phyloP scores from a whole-genome alignment of 2,329 filamentous ascomycete genomes.

The Stachybotrys chartarum region DNA sequence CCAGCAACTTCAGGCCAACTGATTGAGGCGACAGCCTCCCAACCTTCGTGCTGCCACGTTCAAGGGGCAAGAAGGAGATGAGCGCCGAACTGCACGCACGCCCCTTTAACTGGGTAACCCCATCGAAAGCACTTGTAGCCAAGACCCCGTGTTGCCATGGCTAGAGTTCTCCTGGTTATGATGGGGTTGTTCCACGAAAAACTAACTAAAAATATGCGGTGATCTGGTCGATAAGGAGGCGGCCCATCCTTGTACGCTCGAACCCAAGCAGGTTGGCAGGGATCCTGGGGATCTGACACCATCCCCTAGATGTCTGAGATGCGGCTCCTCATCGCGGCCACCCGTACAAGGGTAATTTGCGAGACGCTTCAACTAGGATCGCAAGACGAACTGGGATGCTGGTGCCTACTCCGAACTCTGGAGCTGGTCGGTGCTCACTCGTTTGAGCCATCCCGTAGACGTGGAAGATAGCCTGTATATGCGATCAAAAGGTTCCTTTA shows the following conservation, averaged over 20 bases:
- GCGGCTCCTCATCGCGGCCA: not conserved
- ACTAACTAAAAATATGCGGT: not conserved
- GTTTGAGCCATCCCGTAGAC: no score
- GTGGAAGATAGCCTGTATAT: no score
- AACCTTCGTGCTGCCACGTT: not conserved
- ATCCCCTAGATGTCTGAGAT: constrained; percentile 8
- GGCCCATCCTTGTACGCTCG: not conserved
- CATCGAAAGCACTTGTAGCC: not conserved
- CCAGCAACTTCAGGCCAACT: not conserved
- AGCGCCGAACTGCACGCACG: not conserved
- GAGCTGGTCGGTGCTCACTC: no score
- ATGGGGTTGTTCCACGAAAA: not conserved
- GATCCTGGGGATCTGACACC: constrained; percentile 15
- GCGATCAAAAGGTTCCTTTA: no score
- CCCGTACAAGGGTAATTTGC: not conserved
- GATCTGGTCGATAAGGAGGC: not conserved
- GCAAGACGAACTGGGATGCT: no score
- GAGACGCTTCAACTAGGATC: not conserved
- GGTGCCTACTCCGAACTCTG: no score
- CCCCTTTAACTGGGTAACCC: not conserved
- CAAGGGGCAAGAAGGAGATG: not conserved
- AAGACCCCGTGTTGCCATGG: not conserved
- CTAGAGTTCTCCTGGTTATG: not conserved
- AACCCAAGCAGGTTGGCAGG: not conserved
- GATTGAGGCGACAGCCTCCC: not conserved